phyloP scores from a whole-genome alignment of 768 basidiomycete species.

The Lyophyllum semitale region DNA sequence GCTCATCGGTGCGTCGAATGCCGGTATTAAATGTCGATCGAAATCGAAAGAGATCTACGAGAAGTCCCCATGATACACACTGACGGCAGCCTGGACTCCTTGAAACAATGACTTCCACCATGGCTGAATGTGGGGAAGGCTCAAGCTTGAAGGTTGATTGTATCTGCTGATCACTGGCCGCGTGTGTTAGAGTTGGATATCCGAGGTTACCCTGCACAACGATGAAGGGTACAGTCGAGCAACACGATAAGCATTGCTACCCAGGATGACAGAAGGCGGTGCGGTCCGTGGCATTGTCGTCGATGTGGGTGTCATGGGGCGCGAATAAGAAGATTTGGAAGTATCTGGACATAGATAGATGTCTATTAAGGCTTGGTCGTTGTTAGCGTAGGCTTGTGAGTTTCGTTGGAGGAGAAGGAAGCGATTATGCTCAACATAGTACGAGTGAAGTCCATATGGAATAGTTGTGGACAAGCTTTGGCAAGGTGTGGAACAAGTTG shows the following conservation, averaged over 20 bases:
- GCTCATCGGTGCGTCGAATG: not conserved
- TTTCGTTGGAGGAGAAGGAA: no score
- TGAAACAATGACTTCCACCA: not conserved
- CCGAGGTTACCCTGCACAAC: not conserved
- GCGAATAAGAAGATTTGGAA: not conserved
- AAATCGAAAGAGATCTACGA: not conserved
- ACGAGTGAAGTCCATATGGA: not conserved
- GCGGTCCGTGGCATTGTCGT: not conserved
- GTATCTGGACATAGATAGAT: not conserved
- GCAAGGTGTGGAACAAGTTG: no score
- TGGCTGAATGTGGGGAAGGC: not conserved
- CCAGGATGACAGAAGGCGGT: not conserved
- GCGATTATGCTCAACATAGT: no score
- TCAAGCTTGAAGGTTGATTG: not conserved
- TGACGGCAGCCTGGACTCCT: slow-evolving; percentile 5
- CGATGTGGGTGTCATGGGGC: not conserved
- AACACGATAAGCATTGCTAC: not conserved
- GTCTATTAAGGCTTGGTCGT: not conserved
- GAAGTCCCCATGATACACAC: not conserved
- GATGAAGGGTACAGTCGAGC: not conserved
- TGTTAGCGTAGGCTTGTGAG: no score
- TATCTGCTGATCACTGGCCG: slow-evolving; percentile 4
- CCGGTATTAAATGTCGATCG: not conserved
- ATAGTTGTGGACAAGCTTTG: no score
- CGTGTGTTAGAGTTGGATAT: slow-evolving; percentile 1